Percentiles rank a stretch among this genome's conserved stretches.
phyloP scores from a whole-genome alignment of 176 grass and related monocot species.

The Zea mays region Zm-B73-REFERENCE-NAM-5.0 NC_050102.1:178951001-178951500 shows the following conservation, averaged over 20 bases:
- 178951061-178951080: slow-evolving; percentile 21
- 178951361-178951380: neutral
- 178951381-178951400: neutral
- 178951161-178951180: slow-evolving; percentile 88
- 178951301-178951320: neutral
- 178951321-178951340: neutral
- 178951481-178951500: neutral
- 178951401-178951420: neutral
- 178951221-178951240: slow-evolving; percentile 80
- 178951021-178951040: slow-evolving; percentile 1
- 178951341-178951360: neutral
- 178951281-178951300: slow-evolving; percentile 5
- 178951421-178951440: neutral
- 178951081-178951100: slow-evolving; percentile 34
- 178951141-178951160: slow-evolving; percentile 74
- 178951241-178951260: slow-evolving; percentile 13
- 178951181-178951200: slow-evolving; percentile 98
- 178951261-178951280: slow-evolving; percentile 2
- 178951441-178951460: neutral
- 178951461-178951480: neutral
- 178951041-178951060: slow-evolving; percentile 26
- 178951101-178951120: slow-evolving; percentile 88
- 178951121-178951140: slow-evolving; percentile 84
- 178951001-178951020: slow-evolving; percentile 41
- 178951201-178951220: slow-evolving; percentile 87